Evolutionary conservation across 2,329 filamentous ascomycete genomes (phyloP).

Genomic region (Pleoardoris graminearum): DNA sequence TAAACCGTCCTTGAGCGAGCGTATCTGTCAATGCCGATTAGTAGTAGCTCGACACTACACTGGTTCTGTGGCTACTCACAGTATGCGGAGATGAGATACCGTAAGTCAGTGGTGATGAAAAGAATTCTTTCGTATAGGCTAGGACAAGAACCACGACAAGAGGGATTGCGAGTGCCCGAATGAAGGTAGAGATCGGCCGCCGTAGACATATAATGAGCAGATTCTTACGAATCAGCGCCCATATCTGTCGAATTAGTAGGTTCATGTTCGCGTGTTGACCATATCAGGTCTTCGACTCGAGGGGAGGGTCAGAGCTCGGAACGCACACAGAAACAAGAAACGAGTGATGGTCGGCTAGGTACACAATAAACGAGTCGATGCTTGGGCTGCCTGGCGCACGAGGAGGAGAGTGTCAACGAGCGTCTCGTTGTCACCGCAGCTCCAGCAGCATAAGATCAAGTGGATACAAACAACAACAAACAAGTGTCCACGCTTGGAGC

Average conservation of each 20-base stretch:
- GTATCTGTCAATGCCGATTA: conserved; percentile 20
- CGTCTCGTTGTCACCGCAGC: too few relatives aligned
- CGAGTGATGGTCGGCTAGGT: too few relatives aligned
- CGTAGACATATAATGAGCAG: conserved; percentile 27
- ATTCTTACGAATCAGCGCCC: conserved; percentile 32
- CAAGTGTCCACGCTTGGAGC: too few relatives aligned
- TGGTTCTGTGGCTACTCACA: conserved; percentile 15
- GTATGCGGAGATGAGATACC: conserved; percentile 26
- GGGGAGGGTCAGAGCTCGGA: background rate
- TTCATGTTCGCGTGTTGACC: conserved; percentile 15
- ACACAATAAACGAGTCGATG: too few relatives aligned
- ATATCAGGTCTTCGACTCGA: background rate
- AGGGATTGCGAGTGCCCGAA: conserved; percentile 29
- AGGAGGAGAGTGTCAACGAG: too few relatives aligned
- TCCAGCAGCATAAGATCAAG: too few relatives aligned
- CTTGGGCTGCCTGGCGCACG: too few relatives aligned
- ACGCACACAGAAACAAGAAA: background rate
- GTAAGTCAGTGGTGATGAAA: conserved; percentile 22
- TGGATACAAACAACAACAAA: too few relatives aligned
- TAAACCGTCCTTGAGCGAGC: conserved; percentile 23
- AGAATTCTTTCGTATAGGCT: conserved; percentile 30
- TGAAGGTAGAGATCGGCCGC: conserved; percentile 25
- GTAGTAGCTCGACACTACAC: background rate
- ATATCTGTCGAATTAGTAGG: conserved; percentile 25
- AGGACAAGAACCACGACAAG: conserved; percentile 26